Evolutionary conservation across 441 rosid genomes (phyloP).

Genomic region (Gossypium laxum): DNA sequence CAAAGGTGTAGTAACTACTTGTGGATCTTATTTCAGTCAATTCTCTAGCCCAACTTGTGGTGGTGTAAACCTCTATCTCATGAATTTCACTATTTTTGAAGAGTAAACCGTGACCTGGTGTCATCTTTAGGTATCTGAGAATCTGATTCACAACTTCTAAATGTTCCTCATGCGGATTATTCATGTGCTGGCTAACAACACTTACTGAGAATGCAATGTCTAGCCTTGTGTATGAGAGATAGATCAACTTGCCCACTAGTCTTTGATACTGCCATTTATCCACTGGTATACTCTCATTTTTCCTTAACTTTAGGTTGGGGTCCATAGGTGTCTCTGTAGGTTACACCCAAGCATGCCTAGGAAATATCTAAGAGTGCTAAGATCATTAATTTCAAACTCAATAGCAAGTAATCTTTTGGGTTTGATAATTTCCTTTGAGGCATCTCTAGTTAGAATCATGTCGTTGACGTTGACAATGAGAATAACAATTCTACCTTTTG

Average conservation of each 20-base stretch:
- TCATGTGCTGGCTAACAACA: background rate
- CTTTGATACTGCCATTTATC: background rate
- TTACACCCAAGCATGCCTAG: background rate
- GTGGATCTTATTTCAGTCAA: background rate
- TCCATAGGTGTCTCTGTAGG: background rate
- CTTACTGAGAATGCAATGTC: background rate
- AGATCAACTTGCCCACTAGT: background rate
- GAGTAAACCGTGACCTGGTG: background rate
- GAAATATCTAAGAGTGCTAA: background rate
- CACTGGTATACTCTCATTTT: background rate
- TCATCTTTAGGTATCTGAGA: background rate
- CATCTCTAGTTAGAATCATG: background rate
- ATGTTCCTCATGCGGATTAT: background rate
- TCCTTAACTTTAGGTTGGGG: background rate
- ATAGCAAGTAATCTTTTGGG: background rate
- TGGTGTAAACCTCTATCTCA: background rate
- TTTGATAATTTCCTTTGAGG: background rate
- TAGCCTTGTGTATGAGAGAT: background rate
- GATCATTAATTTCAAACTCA: background rate
- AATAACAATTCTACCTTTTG: background rate
- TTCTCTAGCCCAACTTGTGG: background rate
- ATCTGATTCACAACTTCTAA: background rate
- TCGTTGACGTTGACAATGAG: background rate
- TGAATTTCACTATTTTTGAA: background rate
- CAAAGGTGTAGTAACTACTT: background rate